Percentiles rank a stretch among this genome's conserved stretches.
These are phyloP conservation scores for Populus hybrid DNA, from an alignment of 441 rosid species.

Conservation along the genomic window DNA sequence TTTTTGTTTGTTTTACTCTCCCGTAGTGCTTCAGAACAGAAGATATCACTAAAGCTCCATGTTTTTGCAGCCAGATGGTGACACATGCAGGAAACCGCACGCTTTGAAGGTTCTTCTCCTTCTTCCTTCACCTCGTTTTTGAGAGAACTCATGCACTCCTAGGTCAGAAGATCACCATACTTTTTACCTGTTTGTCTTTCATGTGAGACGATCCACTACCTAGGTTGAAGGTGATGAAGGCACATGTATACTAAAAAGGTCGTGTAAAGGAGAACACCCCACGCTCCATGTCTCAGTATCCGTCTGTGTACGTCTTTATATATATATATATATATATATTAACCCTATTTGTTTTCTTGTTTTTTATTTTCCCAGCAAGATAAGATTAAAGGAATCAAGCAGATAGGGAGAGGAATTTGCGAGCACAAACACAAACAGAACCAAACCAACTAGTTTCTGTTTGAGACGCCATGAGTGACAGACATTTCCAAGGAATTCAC, in stretches of 20 bases:
- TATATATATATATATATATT: no score
- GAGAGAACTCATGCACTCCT: slow-evolving; percentile 10
- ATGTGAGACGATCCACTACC: slow-evolving; percentile 38
- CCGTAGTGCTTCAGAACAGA: slow-evolving; percentile 21
- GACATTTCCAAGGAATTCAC: slow-evolving; percentile 23
- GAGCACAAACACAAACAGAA: slow-evolving; percentile 16
- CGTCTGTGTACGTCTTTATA: no score
- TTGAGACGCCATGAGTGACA: slow-evolving; percentile 25
- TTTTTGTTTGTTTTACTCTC: slow-evolving; percentile 49
- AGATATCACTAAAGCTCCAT: slow-evolving; percentile 21
- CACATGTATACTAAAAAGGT: slow-evolving; percentile 46
- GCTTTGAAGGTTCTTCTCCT: neutral
- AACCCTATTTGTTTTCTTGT: neutral
- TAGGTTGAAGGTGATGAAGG: slow-evolving; percentile 32
- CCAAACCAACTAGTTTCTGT: slow-evolving; percentile 12
- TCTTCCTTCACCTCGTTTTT: neutral
- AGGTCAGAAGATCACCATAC: slow-evolving; percentile 9
- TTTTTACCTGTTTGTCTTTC: slow-evolving; percentile 43
- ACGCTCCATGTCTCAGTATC: slow-evolving; percentile 40
- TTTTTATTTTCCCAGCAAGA: no score
- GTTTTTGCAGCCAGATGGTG: slow-evolving; percentile 3
- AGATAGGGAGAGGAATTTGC: neutral
- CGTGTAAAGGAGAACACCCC: slow-evolving; percentile 31
- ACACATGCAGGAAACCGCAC: neutral
- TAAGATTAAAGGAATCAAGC: neutral